These are phyloP conservation scores for Vinca minor DNA, from an alignment of 257 asterid genomes.

Conservation along the genomic window DNA sequence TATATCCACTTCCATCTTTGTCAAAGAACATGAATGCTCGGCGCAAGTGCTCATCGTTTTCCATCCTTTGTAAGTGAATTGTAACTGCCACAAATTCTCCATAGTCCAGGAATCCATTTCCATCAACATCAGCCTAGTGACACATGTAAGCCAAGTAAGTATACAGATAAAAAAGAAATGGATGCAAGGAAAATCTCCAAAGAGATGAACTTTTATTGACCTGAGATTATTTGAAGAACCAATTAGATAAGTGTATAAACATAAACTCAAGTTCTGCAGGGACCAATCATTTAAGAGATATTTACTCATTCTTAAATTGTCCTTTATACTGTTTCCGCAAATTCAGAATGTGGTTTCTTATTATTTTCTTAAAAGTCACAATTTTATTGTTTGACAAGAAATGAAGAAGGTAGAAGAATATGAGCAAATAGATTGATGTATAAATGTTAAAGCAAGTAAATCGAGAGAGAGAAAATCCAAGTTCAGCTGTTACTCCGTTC, in stretches of 20 bases:
- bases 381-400: no score
- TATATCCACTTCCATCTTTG: constrained; percentile 69
- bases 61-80: constrained; percentile 81
- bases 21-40: constrained; percentile 76
- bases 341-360: background rate
- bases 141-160: background rate
- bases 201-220: background rate
- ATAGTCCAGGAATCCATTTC: constrained; percentile 77
- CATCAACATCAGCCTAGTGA: constrained; percentile 81
- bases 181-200: background rate
- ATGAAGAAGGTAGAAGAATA: no score
- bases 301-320: background rate
- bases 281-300: background rate
- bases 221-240: background rate
- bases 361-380: background rate
- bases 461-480: no score
- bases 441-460: no score
- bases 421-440: no score
- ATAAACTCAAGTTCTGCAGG: background rate
- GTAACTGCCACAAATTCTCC: constrained; percentile 95
- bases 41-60: constrained; percentile 76
- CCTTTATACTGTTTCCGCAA: background rate
- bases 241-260: background rate
- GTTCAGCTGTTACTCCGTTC: no score
- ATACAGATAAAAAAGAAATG: background rate